A percentile compares a stretch with the other conserved stretches of the same genome.
Conservation (phyloP, 2,329 filamentous ascomycete species). For the Cytospora leucostoma region DNA sequence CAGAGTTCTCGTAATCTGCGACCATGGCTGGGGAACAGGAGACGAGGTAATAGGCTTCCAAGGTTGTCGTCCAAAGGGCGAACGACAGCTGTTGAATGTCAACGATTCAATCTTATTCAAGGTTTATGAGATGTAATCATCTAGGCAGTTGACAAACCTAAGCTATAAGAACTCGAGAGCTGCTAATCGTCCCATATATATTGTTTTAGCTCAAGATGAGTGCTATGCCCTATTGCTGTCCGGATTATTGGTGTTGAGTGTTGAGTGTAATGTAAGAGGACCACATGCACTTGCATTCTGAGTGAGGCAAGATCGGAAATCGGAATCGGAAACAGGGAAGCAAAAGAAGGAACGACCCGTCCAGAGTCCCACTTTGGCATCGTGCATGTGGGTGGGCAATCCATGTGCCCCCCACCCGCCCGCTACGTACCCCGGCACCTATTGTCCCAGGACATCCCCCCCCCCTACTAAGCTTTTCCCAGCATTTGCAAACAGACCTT, state of each 20-base stretch:
- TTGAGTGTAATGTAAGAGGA: background rate
- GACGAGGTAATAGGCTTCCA: no score
- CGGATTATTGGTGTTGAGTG: background rate
- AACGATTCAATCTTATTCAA: no score
- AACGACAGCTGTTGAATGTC: no score
- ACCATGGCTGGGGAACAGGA: no score
- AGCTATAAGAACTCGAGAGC: no score
- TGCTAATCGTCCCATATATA: background rate
- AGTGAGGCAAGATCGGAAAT: background rate
- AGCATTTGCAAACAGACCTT: slow-evolving; percentile 16
- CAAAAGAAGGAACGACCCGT: background rate
- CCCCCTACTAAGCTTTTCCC: slow-evolving; percentile 7
- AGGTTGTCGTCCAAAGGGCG: no score
- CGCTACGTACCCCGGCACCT: background rate
- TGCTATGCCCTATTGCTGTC: background rate
- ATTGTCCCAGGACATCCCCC: background rate
- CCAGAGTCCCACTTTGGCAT: background rate
- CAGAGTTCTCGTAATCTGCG: no score
- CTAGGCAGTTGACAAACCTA: no score
- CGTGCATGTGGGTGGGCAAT: background rate
- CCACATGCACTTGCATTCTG: background rate
- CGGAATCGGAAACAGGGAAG: background rate
- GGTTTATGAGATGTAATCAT: no score
- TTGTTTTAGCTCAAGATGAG: no score
- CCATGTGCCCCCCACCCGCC: background rate